Conservation (phyloP, 257 asterid species). For the Solanum microdontum region DNA sequence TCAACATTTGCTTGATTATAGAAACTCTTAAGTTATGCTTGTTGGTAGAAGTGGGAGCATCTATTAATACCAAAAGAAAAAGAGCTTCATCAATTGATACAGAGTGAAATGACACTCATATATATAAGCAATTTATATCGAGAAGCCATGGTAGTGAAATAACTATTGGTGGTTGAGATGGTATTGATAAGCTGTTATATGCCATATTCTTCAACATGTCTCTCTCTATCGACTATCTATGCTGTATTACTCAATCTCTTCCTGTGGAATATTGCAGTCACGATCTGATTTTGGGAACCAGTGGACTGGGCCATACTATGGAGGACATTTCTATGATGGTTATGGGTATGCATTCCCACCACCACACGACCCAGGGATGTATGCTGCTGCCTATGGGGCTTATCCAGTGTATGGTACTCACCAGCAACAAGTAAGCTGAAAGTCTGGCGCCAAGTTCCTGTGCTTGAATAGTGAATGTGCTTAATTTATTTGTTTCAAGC, state of each 20-base stretch:
- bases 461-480: slow-evolving; percentile 4
- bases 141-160: not conserved
- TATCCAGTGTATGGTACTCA: slow-evolving; percentile 75
- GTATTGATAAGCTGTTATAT: not conserved
- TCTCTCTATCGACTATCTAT: not conserved
- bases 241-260: not conserved
- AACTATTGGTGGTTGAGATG: not conserved
- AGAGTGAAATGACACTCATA: not conserved
- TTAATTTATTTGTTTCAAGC: slow-evolving; percentile 14
- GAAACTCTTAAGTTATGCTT: not conserved
- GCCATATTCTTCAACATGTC: not conserved
- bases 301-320: slow-evolving; percentile 79
- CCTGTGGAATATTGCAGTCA: slow-evolving; percentile 30
- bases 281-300: slow-evolving; percentile 61
- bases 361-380: slow-evolving; percentile 72
- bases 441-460: not conserved
- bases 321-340: slow-evolving; percentile 70
- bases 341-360: slow-evolving; percentile 65
- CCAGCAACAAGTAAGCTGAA: slow-evolving; percentile 89
- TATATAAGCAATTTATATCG: not conserved
- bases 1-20: not conserved
- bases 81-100: not conserved
- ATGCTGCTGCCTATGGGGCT: slow-evolving; percentile 68
- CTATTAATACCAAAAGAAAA: not conserved
- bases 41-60: not conserved